Conservation (phyloP, 345 rosid genomes). For the Melaleuca alternifolia region DNA sequence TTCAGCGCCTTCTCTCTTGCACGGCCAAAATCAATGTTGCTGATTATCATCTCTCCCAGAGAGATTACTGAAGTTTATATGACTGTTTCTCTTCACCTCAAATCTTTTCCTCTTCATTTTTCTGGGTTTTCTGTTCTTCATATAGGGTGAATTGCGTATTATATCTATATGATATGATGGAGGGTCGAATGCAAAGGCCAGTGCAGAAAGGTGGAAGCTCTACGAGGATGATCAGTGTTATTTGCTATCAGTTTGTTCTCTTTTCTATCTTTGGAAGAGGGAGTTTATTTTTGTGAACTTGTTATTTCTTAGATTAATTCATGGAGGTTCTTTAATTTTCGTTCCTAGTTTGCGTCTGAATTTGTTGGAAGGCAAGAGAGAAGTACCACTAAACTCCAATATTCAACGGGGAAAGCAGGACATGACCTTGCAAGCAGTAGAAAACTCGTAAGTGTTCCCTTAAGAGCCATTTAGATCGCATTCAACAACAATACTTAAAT, state of each 20-base stretch:
- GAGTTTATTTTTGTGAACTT: background rate
- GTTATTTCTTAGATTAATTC: background rate
- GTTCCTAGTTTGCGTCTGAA: background rate
- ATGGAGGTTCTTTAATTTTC: background rate
- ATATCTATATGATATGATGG: background rate
- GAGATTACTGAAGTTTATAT: background rate
- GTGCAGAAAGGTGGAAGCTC: background rate
- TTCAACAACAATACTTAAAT: background rate
- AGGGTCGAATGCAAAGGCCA: background rate
- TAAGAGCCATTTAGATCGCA: background rate
- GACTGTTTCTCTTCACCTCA: background rate
- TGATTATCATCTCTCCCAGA: background rate
- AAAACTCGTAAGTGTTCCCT: background rate
- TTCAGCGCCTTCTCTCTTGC: conserved; percentile 30
- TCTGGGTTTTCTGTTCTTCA: background rate
- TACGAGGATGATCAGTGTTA: background rate
- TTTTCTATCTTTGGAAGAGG: background rate
- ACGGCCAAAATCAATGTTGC: conserved; percentile 35
- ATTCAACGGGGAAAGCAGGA: background rate
- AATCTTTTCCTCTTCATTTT: background rate
- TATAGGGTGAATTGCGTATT: background rate
- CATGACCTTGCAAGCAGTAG: background rate
- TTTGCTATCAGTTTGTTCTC: background rate
- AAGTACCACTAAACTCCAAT: background rate
- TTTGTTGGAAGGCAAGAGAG: background rate